Evolutionary conservation across 2,329 filamentous ascomycete species (phyloP).

Genomic region (Cercospora citrullina): DNA sequence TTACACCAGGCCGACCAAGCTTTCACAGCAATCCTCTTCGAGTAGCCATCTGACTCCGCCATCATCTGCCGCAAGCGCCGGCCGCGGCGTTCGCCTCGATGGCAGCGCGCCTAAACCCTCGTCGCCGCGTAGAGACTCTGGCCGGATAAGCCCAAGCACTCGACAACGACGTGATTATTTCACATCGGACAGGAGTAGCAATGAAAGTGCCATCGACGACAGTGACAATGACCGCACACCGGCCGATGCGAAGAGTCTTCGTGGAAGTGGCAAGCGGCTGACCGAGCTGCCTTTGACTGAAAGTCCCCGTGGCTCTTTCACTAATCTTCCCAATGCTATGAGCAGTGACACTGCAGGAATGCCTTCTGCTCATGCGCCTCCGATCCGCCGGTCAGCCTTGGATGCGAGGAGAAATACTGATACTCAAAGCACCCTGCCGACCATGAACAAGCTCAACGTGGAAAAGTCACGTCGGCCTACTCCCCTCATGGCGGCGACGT

Average conservation of each 20-base stretch:
- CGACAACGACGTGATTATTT: slow-evolving; percentile 34
- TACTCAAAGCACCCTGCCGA: slow-evolving; percentile 28
- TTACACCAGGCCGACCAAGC: slow-evolving; percentile 42
- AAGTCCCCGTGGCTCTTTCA: slow-evolving; percentile 5
- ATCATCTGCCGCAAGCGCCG: slow-evolving; percentile 21
- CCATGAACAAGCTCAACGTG: slow-evolving; percentile 23
- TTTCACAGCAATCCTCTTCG: slow-evolving; percentile 37
- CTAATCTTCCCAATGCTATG: slow-evolving; percentile 21
- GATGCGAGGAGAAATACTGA: slow-evolving; percentile 37
- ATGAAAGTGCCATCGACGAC: slow-evolving; percentile 34
- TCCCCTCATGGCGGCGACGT: slow-evolving; percentile 31
- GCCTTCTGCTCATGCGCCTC: slow-evolving; percentile 19
- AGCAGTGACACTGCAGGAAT: slow-evolving; percentile 31
- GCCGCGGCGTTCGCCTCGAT: slow-evolving; percentile 5
- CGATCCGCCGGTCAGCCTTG: slow-evolving; percentile 28
- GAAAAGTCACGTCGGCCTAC: slow-evolving; percentile 33
- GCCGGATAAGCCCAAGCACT: slow-evolving; percentile 26
- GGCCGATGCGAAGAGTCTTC: slow-evolving; percentile 3
- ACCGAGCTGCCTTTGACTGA: slow-evolving; percentile 16
- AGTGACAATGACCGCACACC: slow-evolving; percentile 24
- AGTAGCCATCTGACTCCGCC: slow-evolving; percentile 47
- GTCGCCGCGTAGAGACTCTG: slow-evolving; percentile 32
- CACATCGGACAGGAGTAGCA: slow-evolving; percentile 15
- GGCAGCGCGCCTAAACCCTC: slow-evolving; percentile 22
- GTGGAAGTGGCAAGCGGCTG: slow-evolving; percentile 19